Base-by-base conservation (phyloP, 768 basidiomycete species). In the Suillus subalutaceus region DNA sequence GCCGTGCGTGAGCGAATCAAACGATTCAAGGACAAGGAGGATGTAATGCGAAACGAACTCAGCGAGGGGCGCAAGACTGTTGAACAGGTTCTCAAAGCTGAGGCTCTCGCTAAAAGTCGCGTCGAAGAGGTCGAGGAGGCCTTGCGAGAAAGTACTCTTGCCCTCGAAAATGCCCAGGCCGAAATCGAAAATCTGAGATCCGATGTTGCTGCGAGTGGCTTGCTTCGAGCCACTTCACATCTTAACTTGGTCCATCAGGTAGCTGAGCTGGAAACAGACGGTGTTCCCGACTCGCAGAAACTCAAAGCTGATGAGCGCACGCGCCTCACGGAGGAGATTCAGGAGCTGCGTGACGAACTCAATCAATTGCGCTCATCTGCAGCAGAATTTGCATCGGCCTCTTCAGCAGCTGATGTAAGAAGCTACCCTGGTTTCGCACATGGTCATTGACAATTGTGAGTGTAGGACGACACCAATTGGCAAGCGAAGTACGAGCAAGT, bases 41-140 rank as follows among this genome's bases (percentile, higher is more conserved):
- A 90, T 50, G 79, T 79, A 32, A 82, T 91, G 75, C 88, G 84
- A 75, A 86, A 86, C 71, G 96, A 99, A 72, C 72, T 96, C 35
- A 81, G 73, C 56, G 87, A 88, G 59, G 84, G 88, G 44, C 85
- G 86, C 66, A 86, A 85, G 67, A 86, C 92, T 67, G 84, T 88
- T 12, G 90, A 93, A 65, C 83, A 85, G 67, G 77, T 90, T 66
- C 66, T 80, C 57, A 87, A 88, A 71, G 83, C 88, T 0, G 93
- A 95, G 72, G 82, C 79, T 16, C 75, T 77, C 52, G 87, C 90
- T 1, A 85, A 90, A 66, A 75, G 78, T 38, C 85, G 94, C 37
- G 83, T 94, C 0, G 90, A 90, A 65, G 97, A 99, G 74, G 85
- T 95, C 26, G 95, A 97, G 75, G 92, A 91, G 71, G 97, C 97